These are phyloP conservation scores for Gossypium raimondii DNA, from an alignment of 345 rosid species.

Conservation along the genomic window DNA sequence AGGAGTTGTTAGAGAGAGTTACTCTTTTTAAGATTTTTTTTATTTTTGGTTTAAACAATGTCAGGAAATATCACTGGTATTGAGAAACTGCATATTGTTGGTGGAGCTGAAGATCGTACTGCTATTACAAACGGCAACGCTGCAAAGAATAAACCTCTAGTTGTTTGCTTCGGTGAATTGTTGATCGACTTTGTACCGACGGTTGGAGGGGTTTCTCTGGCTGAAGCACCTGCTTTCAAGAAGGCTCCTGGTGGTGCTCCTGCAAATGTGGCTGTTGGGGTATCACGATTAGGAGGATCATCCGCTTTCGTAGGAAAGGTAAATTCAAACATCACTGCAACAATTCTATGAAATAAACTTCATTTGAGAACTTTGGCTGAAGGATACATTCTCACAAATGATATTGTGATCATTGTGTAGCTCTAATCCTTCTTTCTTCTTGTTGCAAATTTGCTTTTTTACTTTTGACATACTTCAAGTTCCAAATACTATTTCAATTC, in stretches of 20 bases:
- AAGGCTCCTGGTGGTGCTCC: conserved; percentile 99
- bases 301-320: conserved; percentile 97
- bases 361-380: too few relatives aligned
- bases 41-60: not conserved
- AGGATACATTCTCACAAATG: not conserved
- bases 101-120: conserved; percentile 29
- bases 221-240: conserved; percentile 92
- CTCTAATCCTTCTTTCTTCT: not conserved
- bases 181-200: conserved; percentile 94
- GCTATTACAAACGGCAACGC: conserved; percentile 15
- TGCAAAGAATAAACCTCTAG: conserved; percentile 28
- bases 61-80: conserved; percentile 8
- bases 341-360: not conserved
- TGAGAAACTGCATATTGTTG: conserved; percentile 19
- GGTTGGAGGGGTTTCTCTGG: conserved; percentile 75
- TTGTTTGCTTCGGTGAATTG: conserved; percentile 91
- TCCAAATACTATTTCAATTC: not conserved
- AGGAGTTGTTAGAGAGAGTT: conserved; percentile 5
- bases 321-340: conserved; percentile 1
- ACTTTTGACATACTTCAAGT: not conserved
- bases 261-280: conserved; percentile 93
- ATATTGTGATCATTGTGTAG: not conserved
- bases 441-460: conserved; percentile 7
- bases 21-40: not conserved
- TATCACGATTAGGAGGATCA: conserved; percentile 83